Conservation (phyloP, 169 alveolate genomes). For the Plasmodium vivax region DNA sequence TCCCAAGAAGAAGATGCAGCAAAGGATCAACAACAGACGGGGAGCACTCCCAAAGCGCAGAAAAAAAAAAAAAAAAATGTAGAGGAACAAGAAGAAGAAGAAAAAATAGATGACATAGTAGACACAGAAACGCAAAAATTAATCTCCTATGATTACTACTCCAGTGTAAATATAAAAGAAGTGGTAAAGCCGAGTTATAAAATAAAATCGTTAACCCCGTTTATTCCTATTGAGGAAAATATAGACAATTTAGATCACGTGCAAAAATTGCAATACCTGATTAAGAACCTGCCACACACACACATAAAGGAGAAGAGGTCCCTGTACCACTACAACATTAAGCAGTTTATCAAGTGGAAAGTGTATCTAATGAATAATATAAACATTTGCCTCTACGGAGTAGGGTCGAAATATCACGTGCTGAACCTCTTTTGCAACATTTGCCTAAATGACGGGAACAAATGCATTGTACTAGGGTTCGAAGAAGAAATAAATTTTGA, state of each 20-base stretch:
- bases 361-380: conserved; percentile 65
- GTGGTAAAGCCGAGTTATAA: conserved; percentile 47
- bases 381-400: conserved; percentile 56
- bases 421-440: conserved; percentile 37
- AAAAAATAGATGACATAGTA: conserved; percentile 50
- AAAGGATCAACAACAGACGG: not conserved
- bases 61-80: conserved; percentile 25
- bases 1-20: conserved; percentile 42
- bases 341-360: conserved; percentile 65
- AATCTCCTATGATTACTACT: conserved; percentile 66
- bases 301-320: conserved; percentile 66
- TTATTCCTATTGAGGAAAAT: conserved; percentile 58
- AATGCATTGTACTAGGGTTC: conserved; percentile 57
- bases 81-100: conserved; percentile 21
- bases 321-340: conserved; percentile 50
- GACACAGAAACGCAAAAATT: conserved; percentile 43
- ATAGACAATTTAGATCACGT: conserved; percentile 44
- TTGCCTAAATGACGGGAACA: conserved; percentile 63
- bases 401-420: conserved; percentile 69
- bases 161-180: conserved; percentile 60
- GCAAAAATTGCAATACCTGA: conserved; percentile 48
- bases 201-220: conserved; percentile 52
- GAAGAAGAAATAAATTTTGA: conserved; percentile 63
- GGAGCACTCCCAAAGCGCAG: not conserved
- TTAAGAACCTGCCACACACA: conserved; percentile 52